Base-by-base conservation (phyloP, 805 yeast species). In the Ogataea henricii region DNA sequence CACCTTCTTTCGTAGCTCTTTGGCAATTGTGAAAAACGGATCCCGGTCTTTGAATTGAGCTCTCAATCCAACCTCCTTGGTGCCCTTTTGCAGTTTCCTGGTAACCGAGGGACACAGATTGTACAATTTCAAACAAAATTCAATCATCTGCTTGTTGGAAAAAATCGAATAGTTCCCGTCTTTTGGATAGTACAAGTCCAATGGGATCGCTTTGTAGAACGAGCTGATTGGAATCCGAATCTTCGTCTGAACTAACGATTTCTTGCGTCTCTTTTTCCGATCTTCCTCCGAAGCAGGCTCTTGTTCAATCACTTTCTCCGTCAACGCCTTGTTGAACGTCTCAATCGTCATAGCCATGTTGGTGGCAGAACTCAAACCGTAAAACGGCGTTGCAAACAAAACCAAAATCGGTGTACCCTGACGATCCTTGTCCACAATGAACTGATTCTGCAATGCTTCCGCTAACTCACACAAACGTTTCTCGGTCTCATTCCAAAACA, bases 41-140 rank as follows among this genome's bases (percentile, higher is more conserved):
- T 54, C 49, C 34, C 68, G 46, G 30, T 66, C 65, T 23, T 63
- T 65, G 23, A 63, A 58, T 4, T 27, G 46, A 29, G 20, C 13
- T 4, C 6, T 9, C 30, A 13, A 4, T 8, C 30, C 25, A 10
- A n/a, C 13, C 2, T 18, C 8, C 2, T 39, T 38, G 7, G 66
- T 58, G 5, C 23, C 23, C 30, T 26, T n/a, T 25, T 17, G 6
- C 8, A 38, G 36, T 2, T 22, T 6, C 1, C 9, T 21, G 6
- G 39, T 17, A 12, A n/a, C 16, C 1, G 34, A 27, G 1, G 83
- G 83, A 49, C 87, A 71, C 39, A 74, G 67, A 57, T 83, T 84
- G 65, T 84, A 87, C 2, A 86, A 65, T 17, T 75, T 71, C 56
- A 82, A 63, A 6, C 86, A 71, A 3, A 83, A 47, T 42, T 69